phyloP scores from a whole-genome alignment of 257 asterid genomes.

The Scutellaria minor region DNA sequence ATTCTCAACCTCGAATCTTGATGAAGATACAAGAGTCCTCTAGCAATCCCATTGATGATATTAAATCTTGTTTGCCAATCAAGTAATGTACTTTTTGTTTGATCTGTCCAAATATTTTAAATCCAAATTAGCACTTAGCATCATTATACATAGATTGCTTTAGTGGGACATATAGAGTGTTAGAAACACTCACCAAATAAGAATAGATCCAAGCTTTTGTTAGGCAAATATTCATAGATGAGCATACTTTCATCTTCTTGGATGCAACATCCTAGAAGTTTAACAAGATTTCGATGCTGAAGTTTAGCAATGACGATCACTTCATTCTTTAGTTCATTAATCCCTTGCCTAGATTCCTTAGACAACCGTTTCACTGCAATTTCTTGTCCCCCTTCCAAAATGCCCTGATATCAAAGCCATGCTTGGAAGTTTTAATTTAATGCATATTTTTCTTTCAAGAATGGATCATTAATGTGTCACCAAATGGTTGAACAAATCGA shows the following conservation, averaged over 20 bases:
- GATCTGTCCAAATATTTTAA: constrained; percentile 21
- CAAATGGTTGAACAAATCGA: too few species aligned
- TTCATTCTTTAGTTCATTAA: constrained; percentile 36
- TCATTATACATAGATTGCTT: not conserved
- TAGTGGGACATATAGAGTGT: not conserved
- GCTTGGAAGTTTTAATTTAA: too few species aligned
- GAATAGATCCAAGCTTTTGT: constrained; percentile 31
- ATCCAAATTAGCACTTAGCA: not conserved
- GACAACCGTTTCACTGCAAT: constrained; percentile 40
- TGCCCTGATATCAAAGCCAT: constrained; percentile 21
- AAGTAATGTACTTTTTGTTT: constrained; percentile 22
- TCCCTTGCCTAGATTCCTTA: constrained; percentile 35
- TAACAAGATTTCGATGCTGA: constrained; percentile 47
- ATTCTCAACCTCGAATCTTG: constrained; percentile 38
- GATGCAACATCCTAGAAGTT: constrained; percentile 43
- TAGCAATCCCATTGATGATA: constrained; percentile 37
- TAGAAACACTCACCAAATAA: constrained; percentile 35
- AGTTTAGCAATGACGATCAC: constrained; percentile 40
- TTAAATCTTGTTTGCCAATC: constrained; percentile 35
- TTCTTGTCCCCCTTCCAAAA: constrained; percentile 40
- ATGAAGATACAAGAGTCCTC: constrained; percentile 40
- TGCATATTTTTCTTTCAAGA: too few species aligned
- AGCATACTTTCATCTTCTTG: constrained; percentile 32
- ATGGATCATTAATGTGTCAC: too few species aligned
- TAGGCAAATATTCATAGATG: constrained; percentile 35